Base-by-base conservation (phyloP, 2,329 filamentous ascomycete species). In the Paraphaeosphaeria minitans region DNA sequence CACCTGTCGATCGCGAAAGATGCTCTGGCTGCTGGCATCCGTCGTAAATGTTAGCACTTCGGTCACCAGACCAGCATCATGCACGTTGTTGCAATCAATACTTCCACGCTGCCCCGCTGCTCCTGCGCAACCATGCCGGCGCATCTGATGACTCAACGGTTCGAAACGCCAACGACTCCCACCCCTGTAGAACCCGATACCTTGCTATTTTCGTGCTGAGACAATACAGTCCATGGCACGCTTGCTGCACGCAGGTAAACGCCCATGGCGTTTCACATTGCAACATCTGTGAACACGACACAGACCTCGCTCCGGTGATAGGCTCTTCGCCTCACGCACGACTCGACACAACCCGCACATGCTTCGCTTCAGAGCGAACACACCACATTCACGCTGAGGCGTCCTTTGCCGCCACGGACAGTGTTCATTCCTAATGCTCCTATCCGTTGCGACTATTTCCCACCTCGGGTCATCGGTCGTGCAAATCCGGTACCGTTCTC, bases 131-230 rank as follows among this genome's bases (percentile, higher is more conserved):
- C 37, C 19, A 35, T 45, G 51, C 51, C 13, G 19, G 27, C 12
- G 37, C 24, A 53, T 12, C 27, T 33, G 19, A 29, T 53, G n/a
- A 6, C 41, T 53, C 51, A 35, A 33, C 51, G n/a, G 51, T 53
- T 35, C 46, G 24, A 9, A 39, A 35, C 39, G 21, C 21, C 13
- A 39, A 53, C 41, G 39, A 31, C 33, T 27, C 6, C 19, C 41
- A 41, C 49, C 35, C 14, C 19, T 22, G 41, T 21, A 13, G 3
- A 21, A 16, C 2, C 35, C 49, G 31, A 29, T 31, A 24, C 29
- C 19, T 45, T 35, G 21, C 51, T 19, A 8, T 27, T 46, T 53
- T 53, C 12, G 41, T 19, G 16, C 24, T 24, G 4, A 21, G 19
- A 45, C 29, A 37, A 53, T 45, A 16, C 50, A 31, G 13, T 33